A percentile compares a stretch with the other conserved stretches of the same genome.
Conservation (phyloP, 305 asterid genomes). For the Fraxinus nigra region DNA sequence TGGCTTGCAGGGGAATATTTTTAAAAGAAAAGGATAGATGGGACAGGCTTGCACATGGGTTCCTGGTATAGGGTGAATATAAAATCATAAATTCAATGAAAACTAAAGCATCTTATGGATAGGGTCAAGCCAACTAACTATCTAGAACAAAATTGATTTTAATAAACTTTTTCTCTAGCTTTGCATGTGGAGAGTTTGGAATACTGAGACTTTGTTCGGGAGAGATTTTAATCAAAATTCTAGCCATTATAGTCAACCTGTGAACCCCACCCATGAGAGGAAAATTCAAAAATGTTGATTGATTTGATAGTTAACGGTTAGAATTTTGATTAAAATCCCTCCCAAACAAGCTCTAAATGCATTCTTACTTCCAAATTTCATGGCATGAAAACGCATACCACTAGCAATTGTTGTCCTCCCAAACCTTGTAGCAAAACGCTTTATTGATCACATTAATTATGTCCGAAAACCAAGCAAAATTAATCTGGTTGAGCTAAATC, state of each 20-base stretch:
- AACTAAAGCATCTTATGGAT: slow-evolving; percentile 33
- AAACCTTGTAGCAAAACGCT: not conserved
- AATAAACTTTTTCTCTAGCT: slow-evolving; percentile 18
- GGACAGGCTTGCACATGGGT: slow-evolving; percentile 65
- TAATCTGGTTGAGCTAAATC: not conserved
- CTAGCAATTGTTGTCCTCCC: not conserved
- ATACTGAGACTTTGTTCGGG: not conserved
- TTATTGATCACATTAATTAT: not conserved
- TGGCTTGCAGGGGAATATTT: slow-evolving; percentile 27
- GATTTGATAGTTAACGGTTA: no score
- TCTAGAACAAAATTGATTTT: slow-evolving; percentile 26
- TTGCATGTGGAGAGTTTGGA: slow-evolving; percentile 48
- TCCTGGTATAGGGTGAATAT: slow-evolving; percentile 35
- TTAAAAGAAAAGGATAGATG: slow-evolving; percentile 35
- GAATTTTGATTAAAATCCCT: no score
- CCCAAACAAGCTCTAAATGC: no score
- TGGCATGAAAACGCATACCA: not conserved
- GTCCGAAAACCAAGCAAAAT: not conserved
- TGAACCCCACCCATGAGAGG: no score
- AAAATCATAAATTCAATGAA: slow-evolving; percentile 12
- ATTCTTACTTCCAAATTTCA: not conserved
- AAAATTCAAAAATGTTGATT: no score
- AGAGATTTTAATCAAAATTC: no score
- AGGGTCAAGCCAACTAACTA: slow-evolving; percentile 38
- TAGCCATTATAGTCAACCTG: no score